Percentiles rank a stretch among this genome's conserved stretches.
phyloP scores from a whole-genome alignment of 2,329 filamentous ascomycete genomes.

The Aspergillus viridinutans region DNA sequence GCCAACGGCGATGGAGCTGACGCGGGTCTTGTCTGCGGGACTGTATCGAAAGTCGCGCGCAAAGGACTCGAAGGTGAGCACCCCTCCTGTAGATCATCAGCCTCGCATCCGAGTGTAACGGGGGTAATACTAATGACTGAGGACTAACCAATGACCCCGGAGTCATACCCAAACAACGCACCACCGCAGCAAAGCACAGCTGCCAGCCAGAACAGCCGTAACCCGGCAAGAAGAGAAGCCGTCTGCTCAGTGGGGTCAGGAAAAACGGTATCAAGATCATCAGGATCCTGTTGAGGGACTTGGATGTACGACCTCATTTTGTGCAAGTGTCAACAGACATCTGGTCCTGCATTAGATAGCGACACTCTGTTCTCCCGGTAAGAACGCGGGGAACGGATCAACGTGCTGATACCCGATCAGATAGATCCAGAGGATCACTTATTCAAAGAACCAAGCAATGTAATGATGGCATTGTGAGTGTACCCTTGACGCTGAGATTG shows the following conservation, averaged over 20 bases:
- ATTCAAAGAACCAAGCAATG: background rate
- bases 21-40: constrained; percentile 37
- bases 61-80: constrained; percentile 46
- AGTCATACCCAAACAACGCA: constrained; percentile 42
- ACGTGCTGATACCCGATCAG: background rate
- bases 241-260: background rate
- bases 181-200: constrained; percentile 51
- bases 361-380: background rate
- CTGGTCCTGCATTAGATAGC: background rate
- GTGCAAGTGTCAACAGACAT: background rate
- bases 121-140: too few relatives aligned
- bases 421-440: background rate
- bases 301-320: constrained; percentile 14
- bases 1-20: constrained; percentile 48
- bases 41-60: constrained; percentile 41
- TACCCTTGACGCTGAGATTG: background rate
- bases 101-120: background rate
- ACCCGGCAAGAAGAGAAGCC: constrained; percentile 27
- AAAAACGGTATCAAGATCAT: background rate
- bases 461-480: background rate
- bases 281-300: constrained; percentile 13
- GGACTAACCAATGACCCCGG: constrained; percentile 39
- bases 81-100: constrained; percentile 33
- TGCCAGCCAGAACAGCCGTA: constrained; percentile 51
- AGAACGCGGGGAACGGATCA: too few relatives aligned